These are phyloP conservation scores for Plenodomus biglobosus DNA, from an alignment of 2,329 filamentous ascomycete species.

Conservation along the genomic window DNA sequence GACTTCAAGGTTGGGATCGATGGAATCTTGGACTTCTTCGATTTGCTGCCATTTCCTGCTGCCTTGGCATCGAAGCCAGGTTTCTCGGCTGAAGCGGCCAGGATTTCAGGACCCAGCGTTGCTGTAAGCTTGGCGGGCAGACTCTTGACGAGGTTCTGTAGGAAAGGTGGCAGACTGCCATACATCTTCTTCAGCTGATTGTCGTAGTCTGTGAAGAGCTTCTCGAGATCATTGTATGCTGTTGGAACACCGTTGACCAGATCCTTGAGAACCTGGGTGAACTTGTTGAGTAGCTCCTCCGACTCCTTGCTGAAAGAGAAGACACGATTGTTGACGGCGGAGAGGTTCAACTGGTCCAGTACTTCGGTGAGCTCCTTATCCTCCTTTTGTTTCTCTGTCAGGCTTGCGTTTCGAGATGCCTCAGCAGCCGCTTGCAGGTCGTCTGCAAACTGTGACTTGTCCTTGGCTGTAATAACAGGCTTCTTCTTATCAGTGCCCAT, in stretches of 20 bases:
- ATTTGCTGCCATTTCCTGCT: conserved; percentile 22
- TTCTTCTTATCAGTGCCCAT: conserved; percentile 23
- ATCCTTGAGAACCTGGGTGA: conserved; percentile 90
- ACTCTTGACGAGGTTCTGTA: conserved; percentile 84
- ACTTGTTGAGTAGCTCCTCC: conserved; percentile 75
- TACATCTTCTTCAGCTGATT: conserved; percentile 65
- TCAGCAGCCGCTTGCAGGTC: conserved; percentile 39
- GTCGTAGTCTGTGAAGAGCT: conserved; percentile 64
- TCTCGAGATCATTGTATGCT: conserved; percentile 85
- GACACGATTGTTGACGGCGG: conserved; percentile 80
- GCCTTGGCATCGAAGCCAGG: conserved; percentile 49
- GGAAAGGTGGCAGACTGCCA: conserved; percentile 68
- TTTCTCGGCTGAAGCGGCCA: conserved; percentile 76
- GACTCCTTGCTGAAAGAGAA: conserved; percentile 84
- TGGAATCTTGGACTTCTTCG: conserved; percentile 58
- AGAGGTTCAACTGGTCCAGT: conserved; percentile 81
- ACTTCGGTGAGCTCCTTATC: conserved; percentile 74
- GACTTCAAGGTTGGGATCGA: conserved; percentile 71
- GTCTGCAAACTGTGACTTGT: conserved; percentile 40
- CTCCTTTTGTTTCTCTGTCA: conserved; percentile 55
- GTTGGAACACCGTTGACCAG: conserved; percentile 90
- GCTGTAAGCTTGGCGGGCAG: conserved; percentile 80
- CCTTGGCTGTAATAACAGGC: conserved; percentile 39
- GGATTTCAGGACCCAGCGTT: conserved; percentile 74
- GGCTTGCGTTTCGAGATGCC: conserved; percentile 35